Evolutionary conservation across 257 asterid genomes (phyloP), one percentile per base, ranked within the genome.

Genomic region (Nyctanthes arbortristis): DNA sequence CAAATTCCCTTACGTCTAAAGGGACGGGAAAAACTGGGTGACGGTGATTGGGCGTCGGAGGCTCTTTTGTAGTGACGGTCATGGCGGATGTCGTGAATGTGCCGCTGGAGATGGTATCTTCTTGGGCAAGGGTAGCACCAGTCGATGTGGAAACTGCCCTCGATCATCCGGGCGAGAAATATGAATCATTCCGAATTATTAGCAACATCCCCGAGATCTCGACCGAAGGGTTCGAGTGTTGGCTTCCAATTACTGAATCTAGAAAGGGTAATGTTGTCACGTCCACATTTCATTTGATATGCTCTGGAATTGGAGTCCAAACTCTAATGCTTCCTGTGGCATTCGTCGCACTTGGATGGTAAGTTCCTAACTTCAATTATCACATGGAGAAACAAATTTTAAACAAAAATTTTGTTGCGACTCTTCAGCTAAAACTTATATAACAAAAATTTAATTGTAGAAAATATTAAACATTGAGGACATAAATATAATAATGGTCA

Each of bases 311-410:
- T 18, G 96, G 96, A 59, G 28, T 83, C 70, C 97, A 89, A 56
- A 55, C 80, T 6, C 82, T 84, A 4, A 6, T 73, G 0, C 92
- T 91, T 25, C 96, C 96, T 20, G 2, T 85, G 5, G 96, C 91
- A 0, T 83, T 91, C 61, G 37, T 74, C 31, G 78, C 89, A 3
- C 87, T 90, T 0, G 95, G 96, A 71, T 91, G 97, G 97, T 91
- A 84, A 14, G 43, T 63, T 5, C 9, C 2, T 11, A 11, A 14
- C 9, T 9, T 25, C 8, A 63, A 24, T 1, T 7, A 54, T 33
- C 16, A 66, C n/a, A 5, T 22, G 58, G 27, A 37, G 57, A 37
- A 64, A n/a, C n/a, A n/a, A n/a, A n/a, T n/a, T n/a, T n/a, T n/a
- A n/a, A n/a, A n/a, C n/a, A n/a, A n/a, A n/a, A n/a, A n/a, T n/a